These are phyloP conservation scores for Aciculosporium take DNA, from an alignment of 2,329 filamentous ascomycete genomes.

Conservation along the genomic window DNA sequence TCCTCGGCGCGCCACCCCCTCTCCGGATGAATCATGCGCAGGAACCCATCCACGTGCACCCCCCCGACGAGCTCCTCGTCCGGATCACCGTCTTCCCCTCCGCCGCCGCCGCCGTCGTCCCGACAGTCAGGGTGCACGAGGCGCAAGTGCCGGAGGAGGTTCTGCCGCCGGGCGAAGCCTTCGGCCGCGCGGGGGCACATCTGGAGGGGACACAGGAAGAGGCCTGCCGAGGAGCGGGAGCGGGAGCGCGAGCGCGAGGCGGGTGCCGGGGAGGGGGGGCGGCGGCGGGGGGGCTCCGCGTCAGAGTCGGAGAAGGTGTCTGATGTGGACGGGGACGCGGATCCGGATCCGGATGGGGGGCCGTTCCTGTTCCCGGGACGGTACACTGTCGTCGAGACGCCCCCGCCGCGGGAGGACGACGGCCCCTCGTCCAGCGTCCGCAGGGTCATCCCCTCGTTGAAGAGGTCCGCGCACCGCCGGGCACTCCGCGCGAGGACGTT, in stretches of 20 bases:
- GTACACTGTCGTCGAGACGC: conserved; percentile 16
- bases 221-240: conserved; percentile 15
- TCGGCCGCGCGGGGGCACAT: conserved; percentile 22
- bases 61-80: conserved; percentile 45
- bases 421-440: conserved; percentile 33
- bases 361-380: conserved; percentile 17
- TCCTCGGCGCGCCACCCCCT: conserved; percentile 33
- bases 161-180: conserved; percentile 22
- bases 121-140: conserved; percentile 24
- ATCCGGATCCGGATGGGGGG: conserved; percentile 11
- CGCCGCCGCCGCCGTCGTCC: no score
- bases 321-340: conserved; percentile 4
- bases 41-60: conserved; percentile 55
- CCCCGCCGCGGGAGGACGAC: conserved; percentile 11
- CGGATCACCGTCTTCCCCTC: conserved; percentile 23
- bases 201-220: conserved; percentile 23
- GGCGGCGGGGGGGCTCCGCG: conserved; percentile 6
- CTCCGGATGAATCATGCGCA: conserved; percentile 38
- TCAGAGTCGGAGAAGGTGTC: conserved; percentile 15
- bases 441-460: conserved; percentile 56
- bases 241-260: conserved; percentile 16
- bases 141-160: conserved; percentile 24
- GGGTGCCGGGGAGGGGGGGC: not conserved
- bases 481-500: conserved; percentile 53
- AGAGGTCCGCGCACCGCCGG: conserved; percentile 60